Percentiles rank a stretch among this genome's conserved stretches.
These are phyloP conservation scores for Boletus rex-veris DNA, from an alignment of 768 basidiomycete genomes.

Conservation along the genomic window DNA sequence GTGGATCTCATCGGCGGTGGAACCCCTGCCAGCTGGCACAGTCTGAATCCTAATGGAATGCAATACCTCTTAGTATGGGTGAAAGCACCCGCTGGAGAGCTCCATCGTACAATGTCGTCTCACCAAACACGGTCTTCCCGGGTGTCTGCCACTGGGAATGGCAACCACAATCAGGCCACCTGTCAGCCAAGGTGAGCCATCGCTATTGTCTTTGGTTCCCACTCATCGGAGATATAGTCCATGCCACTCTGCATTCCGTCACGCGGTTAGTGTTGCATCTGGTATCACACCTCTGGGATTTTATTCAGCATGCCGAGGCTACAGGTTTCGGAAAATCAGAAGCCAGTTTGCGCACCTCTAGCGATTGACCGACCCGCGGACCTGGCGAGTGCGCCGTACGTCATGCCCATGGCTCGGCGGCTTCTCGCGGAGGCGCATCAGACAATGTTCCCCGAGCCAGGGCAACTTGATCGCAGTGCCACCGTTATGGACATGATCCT, in stretches of 20 bases:
- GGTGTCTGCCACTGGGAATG: constrained; percentile 7
- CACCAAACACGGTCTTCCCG: background rate
- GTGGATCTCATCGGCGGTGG: background rate
- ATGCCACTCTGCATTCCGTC: background rate
- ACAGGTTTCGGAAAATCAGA: background rate
- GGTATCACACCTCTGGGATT: background rate
- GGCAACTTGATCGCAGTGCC: constrained; percentile 30
- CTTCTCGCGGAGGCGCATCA: constrained; percentile 31
- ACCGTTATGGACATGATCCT: constrained; percentile 49
- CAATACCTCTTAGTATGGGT: background rate
- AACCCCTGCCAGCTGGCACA: background rate
- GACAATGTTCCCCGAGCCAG: constrained; percentile 26
- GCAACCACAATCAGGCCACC: constrained; percentile 10
- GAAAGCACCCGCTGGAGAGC: background rate
- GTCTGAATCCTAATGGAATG: constrained; percentile 7
- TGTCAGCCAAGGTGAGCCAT: constrained; percentile 18
- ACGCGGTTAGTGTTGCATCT: constrained; percentile 8
- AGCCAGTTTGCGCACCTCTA: background rate
- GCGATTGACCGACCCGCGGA: background rate
- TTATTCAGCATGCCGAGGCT: constrained; percentile 11
- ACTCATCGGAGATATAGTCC: constrained; percentile 10
- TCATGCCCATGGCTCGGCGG: constrained; percentile 7
- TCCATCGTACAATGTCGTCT: constrained; percentile 4
- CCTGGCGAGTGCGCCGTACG: background rate
- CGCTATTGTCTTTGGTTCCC: constrained; percentile 15